Percentiles rank a stretch among this genome's conserved stretches.
Conservation (phyloP, 257 asterid species). For the Capsicum baccatum region DNA sequence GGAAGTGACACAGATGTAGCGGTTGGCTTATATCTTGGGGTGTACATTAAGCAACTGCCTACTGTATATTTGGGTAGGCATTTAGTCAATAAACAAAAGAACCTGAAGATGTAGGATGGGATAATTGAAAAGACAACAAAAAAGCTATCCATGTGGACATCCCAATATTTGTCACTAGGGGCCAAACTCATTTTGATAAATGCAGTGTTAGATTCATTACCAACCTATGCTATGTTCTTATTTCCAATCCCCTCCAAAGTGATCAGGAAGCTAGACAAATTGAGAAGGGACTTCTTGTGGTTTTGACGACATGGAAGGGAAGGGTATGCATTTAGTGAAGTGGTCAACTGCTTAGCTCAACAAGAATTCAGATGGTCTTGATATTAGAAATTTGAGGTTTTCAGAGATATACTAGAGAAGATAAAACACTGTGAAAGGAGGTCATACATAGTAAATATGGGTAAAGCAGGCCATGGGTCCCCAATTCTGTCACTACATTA, state of each 20-base stretch:
- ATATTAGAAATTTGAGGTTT: neutral
- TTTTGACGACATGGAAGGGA: neutral
- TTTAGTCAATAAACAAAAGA: neutral
- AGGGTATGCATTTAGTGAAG: neutral
- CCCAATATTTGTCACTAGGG: neutral
- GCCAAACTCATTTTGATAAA: neutral
- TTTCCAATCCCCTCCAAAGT: constrained; percentile 12
- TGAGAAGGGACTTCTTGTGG: constrained; percentile 8
- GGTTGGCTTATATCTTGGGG: neutral
- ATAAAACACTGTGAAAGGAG: neutral
- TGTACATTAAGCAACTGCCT: neutral
- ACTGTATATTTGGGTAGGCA: neutral
- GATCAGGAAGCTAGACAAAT: neutral
- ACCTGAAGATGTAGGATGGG: neutral
- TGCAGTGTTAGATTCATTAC: neutral
- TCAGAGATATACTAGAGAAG: neutral
- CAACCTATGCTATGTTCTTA: neutral
- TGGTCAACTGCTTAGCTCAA: neutral
- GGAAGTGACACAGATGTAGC: neutral
- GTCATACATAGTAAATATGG: neutral
- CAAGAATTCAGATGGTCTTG: neutral
- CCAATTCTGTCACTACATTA: neutral
- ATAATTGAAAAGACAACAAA: neutral
- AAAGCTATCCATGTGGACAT: neutral
- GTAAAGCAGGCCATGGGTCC: neutral